Evolutionary conservation across 2,329 filamentous ascomycete genomes (phyloP).

Genomic region (Hirsutella rhossiliensis): DNA sequence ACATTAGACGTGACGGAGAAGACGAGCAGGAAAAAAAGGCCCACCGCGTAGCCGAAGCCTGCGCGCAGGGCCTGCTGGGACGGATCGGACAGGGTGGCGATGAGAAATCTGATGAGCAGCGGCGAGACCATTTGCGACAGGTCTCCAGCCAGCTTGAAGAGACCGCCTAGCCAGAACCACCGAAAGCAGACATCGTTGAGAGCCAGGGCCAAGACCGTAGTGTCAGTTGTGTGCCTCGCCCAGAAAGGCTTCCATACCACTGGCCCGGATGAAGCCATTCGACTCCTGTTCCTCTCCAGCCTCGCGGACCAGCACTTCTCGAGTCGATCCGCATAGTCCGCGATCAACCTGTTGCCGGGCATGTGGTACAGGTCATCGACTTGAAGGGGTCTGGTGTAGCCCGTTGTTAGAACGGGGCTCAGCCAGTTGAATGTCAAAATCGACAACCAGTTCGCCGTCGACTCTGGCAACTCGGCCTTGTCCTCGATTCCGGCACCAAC

Average conservation of each 20-base stretch:
- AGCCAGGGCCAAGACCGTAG: slow-evolving; percentile 13
- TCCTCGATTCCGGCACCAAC: not conserved
- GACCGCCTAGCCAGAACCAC: slow-evolving; percentile 17
- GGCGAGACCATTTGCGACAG: slow-evolving; percentile 12
- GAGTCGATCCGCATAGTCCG: slow-evolving; percentile 10
- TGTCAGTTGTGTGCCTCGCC: slow-evolving; percentile 11
- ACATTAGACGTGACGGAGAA: slow-evolving; percentile 13
- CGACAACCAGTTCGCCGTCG: slow-evolving; percentile 9
- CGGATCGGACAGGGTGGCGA: slow-evolving; percentile 9
- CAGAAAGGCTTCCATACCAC: slow-evolving; percentile 12
- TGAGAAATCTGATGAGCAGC: slow-evolving; percentile 13
- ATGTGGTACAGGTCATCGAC: slow-evolving; percentile 7
- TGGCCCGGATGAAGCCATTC: not conserved
- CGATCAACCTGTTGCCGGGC: slow-evolving; percentile 4
- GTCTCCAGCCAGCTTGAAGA: slow-evolving; percentile 14
- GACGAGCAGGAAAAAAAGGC: slow-evolving; percentile 12
- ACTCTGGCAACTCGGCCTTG: slow-evolving; percentile 7
- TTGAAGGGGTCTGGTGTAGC: slow-evolving; percentile 9
- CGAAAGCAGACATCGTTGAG: slow-evolving; percentile 17
- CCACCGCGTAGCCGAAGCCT: slow-evolving; percentile 13
- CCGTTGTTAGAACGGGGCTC: slow-evolving; percentile 8
- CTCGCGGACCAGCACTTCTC: slow-evolving; percentile 10
- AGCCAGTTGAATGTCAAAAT: slow-evolving; percentile 12
- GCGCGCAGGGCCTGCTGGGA: slow-evolving; percentile 2
- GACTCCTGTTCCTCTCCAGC: slow-evolving; percentile 6